phyloP scores from a whole-genome alignment of 192 early-diverging fungal species.

The Diversispora eburnea region DNA sequence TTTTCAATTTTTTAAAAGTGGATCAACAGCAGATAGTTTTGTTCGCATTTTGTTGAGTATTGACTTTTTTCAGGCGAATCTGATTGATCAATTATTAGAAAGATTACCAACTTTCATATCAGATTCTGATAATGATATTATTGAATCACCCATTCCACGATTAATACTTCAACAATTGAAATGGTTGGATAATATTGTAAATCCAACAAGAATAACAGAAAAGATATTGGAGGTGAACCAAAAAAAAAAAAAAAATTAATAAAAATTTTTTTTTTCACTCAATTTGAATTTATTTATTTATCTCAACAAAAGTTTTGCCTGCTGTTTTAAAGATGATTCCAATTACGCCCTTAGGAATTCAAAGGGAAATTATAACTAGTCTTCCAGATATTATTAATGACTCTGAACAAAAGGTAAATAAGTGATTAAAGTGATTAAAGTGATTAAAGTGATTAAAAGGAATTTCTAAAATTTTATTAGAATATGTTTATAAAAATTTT shows the following conservation, averaged over 20 bases:
- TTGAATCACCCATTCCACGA: conserved; percentile 47
- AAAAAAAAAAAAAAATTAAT: not conserved
- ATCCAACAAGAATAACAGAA: conserved; percentile 54
- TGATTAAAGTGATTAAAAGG: not conserved
- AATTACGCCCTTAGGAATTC: conserved; percentile 58
- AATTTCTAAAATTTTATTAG: not conserved
- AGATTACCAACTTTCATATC: conserved; percentile 59
- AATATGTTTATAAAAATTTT: not conserved
- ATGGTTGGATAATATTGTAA: conserved; percentile 71
- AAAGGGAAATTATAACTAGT: conserved; percentile 67
- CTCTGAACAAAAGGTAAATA: conserved; percentile 54
- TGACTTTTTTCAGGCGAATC: conserved; percentile 54
- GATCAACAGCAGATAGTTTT: conserved; percentile 48
- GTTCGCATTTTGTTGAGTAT: conserved; percentile 58
- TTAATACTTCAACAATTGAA: conserved; percentile 69
- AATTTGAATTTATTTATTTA: not conserved
- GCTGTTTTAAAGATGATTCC: conserved; percentile 47
- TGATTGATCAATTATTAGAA: conserved; percentile 54
- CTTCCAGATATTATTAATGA: conserved; percentile 77
- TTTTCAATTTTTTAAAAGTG: too few relatives aligned
- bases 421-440: not conserved
- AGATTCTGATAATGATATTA: conserved; percentile 43
- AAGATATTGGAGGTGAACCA: conserved; percentile 58
- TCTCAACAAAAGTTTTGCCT: not conserved
- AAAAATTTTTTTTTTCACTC: not conserved